Evolutionary conservation across 1,284 basidiomycete genomes (phyloP), one percentile per base, ranked within the genome.

Genomic region (Puccinia polysora): DNA sequence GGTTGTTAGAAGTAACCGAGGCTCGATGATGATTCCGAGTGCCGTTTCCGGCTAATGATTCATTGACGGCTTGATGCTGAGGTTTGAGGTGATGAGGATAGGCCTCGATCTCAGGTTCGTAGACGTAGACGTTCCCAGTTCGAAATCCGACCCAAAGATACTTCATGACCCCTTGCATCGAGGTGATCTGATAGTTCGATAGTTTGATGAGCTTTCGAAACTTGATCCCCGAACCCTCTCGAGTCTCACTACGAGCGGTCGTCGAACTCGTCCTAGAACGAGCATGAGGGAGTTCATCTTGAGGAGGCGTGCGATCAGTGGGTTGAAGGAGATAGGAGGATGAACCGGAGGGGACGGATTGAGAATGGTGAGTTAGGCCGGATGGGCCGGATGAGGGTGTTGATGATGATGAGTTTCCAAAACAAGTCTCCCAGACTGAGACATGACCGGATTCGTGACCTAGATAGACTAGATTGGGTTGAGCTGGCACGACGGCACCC

Each of bases 371-470:
- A 8, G 78, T 76, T 0, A 88, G 87, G 49, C 73, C 70, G 1
- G 15, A 12, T 2, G 23, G 2, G 60, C 2, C 80, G 79, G 49
- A 76, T 76, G 23, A 75, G 20, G 62, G 80, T 80, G 1, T 70
- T 65, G 65, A 80, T 75, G 3, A 79, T 77, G 12, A 74, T 69
- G 2, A 76, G 75, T 38, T 78, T 23, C 3, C 7, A 25, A 40
- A 40, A 18, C 2, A 30, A 4, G 62, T 64, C 23, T 64, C 78
- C 91, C 93, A 97, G 10, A 92, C 81, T 0, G 87, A 88, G 74
- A 97, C 83, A 76, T 84, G 88, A 0, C 95, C 96, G 52, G 89
- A 91, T 79, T 97, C 94, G 77, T 98, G 95, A 0, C 90, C 92
- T n/a, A 98, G 82, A 77, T 88, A 97, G 34, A 91, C 88, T 20